Percentiles rank a stretch among this genome's conserved stretches.
phyloP scores from a whole-genome alignment of 768 basidiomycete species.

The Rhodotorula graminis region DNA sequence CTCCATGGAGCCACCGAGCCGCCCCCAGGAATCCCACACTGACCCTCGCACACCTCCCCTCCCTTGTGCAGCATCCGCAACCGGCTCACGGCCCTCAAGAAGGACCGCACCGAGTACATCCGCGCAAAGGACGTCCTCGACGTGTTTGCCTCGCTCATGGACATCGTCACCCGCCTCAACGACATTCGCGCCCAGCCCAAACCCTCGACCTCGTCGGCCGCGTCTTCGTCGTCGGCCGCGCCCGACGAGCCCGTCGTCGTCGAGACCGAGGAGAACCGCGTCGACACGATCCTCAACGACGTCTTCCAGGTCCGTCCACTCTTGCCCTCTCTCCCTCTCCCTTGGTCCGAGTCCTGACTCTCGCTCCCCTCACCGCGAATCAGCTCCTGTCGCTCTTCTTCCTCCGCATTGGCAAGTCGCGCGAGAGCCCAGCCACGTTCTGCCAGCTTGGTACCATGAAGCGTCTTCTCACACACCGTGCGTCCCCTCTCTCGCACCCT shows the following conservation, averaged over 20 bases:
- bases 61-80: conserved; percentile 72
- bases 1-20: too few species aligned
- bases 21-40: too few species aligned
- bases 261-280: conserved; percentile 57
- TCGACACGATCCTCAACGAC: conserved; percentile 92
- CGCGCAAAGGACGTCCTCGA: conserved; percentile 87
- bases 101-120: conserved; percentile 86
- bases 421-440: conserved; percentile 89
- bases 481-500: background rate
- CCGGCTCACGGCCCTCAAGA: conserved; percentile 87
- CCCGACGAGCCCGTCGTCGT: conserved; percentile 40
- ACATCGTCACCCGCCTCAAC: conserved; percentile 79
- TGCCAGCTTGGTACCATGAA: conserved; percentile 91
- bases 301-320: conserved; percentile 59
- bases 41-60: too few species aligned
- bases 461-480: conserved; percentile 36
- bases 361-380: too few species aligned
- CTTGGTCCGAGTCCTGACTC: too few species aligned
- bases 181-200: conserved; percentile 60
- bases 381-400: conserved; percentile 86
- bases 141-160: conserved; percentile 86
- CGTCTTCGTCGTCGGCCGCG: conserved; percentile 49
- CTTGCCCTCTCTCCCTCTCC: too few species aligned
- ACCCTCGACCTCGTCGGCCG: conserved; percentile 12
- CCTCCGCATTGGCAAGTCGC: conserved; percentile 93